A percentile compares a stretch with the other conserved stretches of the same genome.
phyloP scores from a whole-genome alignment of 1,284 basidiomycete species.

The Cryptococcus sp. region DNA sequence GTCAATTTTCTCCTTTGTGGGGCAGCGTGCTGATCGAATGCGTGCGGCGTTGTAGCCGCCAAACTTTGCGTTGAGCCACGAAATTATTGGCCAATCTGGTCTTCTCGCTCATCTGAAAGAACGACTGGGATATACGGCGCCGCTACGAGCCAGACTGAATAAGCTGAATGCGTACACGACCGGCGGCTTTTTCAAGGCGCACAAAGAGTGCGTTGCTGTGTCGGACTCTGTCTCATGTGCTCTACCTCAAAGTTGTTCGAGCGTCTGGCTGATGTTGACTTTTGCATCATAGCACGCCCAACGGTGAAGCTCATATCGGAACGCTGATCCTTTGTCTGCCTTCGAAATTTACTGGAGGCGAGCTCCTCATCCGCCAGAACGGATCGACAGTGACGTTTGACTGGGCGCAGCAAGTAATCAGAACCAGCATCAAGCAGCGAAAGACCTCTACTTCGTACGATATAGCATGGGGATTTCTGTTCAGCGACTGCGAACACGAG shows the following conservation, averaged over 20 bases:
- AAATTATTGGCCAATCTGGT: slow-evolving; percentile 10
- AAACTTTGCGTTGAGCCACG: slow-evolving; percentile 18
- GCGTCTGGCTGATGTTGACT: background rate
- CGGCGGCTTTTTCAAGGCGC: slow-evolving; percentile 28
- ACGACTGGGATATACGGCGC: background rate
- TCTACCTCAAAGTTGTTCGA: no score
- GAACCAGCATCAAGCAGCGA: background rate
- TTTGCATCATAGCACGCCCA: slow-evolving; percentile 13
- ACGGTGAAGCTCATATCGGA: slow-evolving; percentile 18
- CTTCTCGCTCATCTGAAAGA: slow-evolving; percentile 11
- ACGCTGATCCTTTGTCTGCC: slow-evolving; percentile 32
- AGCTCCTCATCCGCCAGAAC: slow-evolving; percentile 25
- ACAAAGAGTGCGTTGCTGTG: slow-evolving; percentile 17
- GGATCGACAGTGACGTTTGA: slow-evolving; percentile 11
- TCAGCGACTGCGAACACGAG: slow-evolving; percentile 58
- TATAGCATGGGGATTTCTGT: slow-evolving; percentile 42
- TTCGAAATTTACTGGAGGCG: slow-evolving; percentile 23
- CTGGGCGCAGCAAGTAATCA: slow-evolving; percentile 9
- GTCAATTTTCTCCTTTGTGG: no score
- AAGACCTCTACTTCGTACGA: no score
- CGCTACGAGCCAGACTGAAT: slow-evolving; percentile 11
- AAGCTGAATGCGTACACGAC: slow-evolving; percentile 23
- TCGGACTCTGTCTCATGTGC: slow-evolving; percentile 3
- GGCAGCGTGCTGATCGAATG: no score
- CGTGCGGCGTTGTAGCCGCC: slow-evolving; percentile 3